Evolutionary conservation across 805 yeast species (phyloP), one percentile per base, ranked within the genome.

Genomic region (Kodamaea laetipori): DNA sequence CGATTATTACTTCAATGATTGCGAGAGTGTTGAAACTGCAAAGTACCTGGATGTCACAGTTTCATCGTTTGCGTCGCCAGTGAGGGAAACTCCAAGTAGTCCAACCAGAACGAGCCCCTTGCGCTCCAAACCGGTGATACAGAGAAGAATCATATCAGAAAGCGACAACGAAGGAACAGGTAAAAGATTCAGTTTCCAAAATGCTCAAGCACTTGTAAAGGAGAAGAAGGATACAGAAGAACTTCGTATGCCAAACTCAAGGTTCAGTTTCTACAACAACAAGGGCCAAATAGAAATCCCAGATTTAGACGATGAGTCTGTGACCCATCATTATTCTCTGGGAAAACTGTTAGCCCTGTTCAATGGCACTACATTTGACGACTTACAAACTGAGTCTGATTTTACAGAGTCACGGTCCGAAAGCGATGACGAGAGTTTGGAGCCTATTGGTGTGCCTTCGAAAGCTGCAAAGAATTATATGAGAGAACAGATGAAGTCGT

Each of bases 241-340:
- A 15, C 34, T 17, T 3, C 4, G 17, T 15, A 13, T 17, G 11
- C 11, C 17, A 6, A 10, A 4, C 19, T 11, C 34, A 6, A 10
- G 50, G 39, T 3, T 47, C 45, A 9, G 24, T 37, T 42, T 42
- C 38, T 30, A 37, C 13, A 30, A 21, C 13, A 30, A 21, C 1
- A 43, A 50, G 11, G 75, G 74, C 4, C 72, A 67, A 40, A 71
- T 71, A 15, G 72, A 69, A 43, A 71, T 71, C 16, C 76, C 76
- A 0, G 67, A 69, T 37, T 54, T 70, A 18, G 55, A 56, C 23
- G 66, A 62, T 32, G 40, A 44, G 4, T 44, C 49, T 6, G 43
- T 50, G 13, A 31, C 47, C 17, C 51, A 51, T 7, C n/a, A 27
- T 17, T 35, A 35, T 12, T 21, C 31, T 2, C 30, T 21, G 44